Conservation (phyloP, 139 green algal species). For the Chlorella sp. region DNA sequence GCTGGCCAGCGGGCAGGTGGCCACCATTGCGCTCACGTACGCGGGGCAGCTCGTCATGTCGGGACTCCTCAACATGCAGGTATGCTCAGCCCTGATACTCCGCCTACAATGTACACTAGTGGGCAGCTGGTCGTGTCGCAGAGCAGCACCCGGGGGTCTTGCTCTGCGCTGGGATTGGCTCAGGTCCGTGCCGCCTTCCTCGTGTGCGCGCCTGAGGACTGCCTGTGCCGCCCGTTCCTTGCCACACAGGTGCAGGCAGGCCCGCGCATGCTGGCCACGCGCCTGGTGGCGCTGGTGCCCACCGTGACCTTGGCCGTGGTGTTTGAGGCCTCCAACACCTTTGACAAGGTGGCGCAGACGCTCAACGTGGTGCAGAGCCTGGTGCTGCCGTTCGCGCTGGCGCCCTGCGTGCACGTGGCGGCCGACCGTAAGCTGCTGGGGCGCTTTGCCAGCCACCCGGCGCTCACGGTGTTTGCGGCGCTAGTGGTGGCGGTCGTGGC, state of each 20-base stretch:
- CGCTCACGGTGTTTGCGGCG: conserved; percentile 1
- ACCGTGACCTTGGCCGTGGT: conserved; percentile 30
- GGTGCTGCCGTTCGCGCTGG: conserved; percentile 60
- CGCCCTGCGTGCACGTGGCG: conserved; percentile 34
- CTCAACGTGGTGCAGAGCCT: conserved; percentile 38
- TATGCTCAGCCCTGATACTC: too few species aligned
- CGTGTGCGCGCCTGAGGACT: too few species aligned
- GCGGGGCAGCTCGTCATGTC: conserved; percentile 66
- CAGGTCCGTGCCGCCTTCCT: too few species aligned
- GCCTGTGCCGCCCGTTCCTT: background rate
- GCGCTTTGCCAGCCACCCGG: background rate
- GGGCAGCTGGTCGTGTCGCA: too few species aligned
- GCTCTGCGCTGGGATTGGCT: too few species aligned
- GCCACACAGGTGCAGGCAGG: conserved; percentile 22
- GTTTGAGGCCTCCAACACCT: conserved; percentile 29
- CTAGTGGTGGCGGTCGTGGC: background rate
- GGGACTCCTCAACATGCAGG: conserved; percentile 49
- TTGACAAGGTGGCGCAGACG: conserved; percentile 49
- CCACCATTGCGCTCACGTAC: conserved; percentile 57
- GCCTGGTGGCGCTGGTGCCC: conserved; percentile 42
- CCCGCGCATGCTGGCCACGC: conserved; percentile 35
- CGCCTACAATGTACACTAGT: too few species aligned
- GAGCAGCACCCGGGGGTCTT: too few species aligned
- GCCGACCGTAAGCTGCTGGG: conserved; percentile 12
- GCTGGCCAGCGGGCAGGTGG: conserved; percentile 44